Evolutionary conservation across 2,329 filamentous ascomycete species (phyloP), one percentile per base, ranked within the genome.

Genomic region (Lachnellula arida): DNA sequence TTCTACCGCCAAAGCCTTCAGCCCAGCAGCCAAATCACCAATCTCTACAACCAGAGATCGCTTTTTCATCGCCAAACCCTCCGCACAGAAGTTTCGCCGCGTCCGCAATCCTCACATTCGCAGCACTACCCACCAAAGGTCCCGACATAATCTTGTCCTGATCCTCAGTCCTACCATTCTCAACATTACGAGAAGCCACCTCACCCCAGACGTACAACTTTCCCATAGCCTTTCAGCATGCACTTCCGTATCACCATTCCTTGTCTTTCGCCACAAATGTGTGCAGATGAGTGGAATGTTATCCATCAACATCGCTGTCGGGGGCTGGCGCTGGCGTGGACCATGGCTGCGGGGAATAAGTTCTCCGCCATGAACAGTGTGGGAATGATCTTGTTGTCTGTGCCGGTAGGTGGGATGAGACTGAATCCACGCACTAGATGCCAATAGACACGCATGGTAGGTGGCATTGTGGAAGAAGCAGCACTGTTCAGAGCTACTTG

Each of bases 131-230:
- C 11, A 34, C 37, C 34, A 9, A 34, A 22, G 2, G 37, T 47
- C 17, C 9, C 32, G 28, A 3, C n/a, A n/a, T 23, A 37, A 34
- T 44, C 37, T 46, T 39, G 22, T 46, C 44, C 14, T 22, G 32
- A 19, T 22, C 28, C 35, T 37, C 51, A 17, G 19, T 19, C 6
- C 37, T 47, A 12, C 42, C 37, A 12, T 46, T 48, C 3, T 52
- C 54, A 32, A 53, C 22, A 11, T 25, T 51, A 23, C 32, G 42
- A 25, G 58, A 54, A 4, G 64, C 34, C 1, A 50, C 22, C 46
- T 62, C 61, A 25, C 61, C 55, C 64, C 63, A 65, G 2, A 12
- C 46, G 49, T 63, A 65, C 34, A 65, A 50, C 19, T 60, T 47
- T 4, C 48, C 46, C 63, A 65, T 66, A 28, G 42, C 51, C 14